Base-by-base conservation (phyloP, 2,329 filamentous ascomycete species). In the Colletotrichum lini region DNA sequence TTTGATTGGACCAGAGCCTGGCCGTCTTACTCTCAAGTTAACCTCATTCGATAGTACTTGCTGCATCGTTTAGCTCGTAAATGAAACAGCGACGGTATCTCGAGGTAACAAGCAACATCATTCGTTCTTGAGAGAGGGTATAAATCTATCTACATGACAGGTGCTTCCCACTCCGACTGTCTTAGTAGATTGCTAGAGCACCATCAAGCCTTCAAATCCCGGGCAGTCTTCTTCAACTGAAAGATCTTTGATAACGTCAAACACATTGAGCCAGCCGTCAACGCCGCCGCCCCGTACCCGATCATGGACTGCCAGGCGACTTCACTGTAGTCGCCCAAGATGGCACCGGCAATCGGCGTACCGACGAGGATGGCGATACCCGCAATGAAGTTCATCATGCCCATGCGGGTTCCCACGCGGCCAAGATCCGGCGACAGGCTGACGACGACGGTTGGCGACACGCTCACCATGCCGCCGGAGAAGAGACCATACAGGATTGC, bases 361-460 rank as follows among this genome's bases (percentile, higher is more conserved):
- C 78, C 75, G 30, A 88, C 72, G 82, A 89, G 75, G 84, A 88
- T 53, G 83, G 87, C 7, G 83, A 89, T 78, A 82, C 76, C 74
- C 40, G 68, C 67, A 15, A 72, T 65, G 47, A 75, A 74, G 40
- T 76, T 75, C 21, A 70, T 76, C 81, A 83, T 83, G 8, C 82
- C 82, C 42, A 83, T 78, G 45, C 82, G 69, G 4, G 79, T 80
- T 26, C 82, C 82, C 18, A 79, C 72, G 13, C 73, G 72, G 60
- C 78, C 74, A 74, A 82, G 76, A 52, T 86, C 83, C 2, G 78
- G 76, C 5, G 81, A 78, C 45, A 84, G 70, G 2, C 72, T 73
- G 26, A 82, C 78, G 18, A 85, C 77, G 10, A 82, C 80, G n/a
- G 81, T 81, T 4, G 83, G 81, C n/a, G 80, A 80, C 47, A 86